Conservation (phyloP, 2,329 filamentous ascomycete species). For the Monosporascus cannonballus region DNA sequence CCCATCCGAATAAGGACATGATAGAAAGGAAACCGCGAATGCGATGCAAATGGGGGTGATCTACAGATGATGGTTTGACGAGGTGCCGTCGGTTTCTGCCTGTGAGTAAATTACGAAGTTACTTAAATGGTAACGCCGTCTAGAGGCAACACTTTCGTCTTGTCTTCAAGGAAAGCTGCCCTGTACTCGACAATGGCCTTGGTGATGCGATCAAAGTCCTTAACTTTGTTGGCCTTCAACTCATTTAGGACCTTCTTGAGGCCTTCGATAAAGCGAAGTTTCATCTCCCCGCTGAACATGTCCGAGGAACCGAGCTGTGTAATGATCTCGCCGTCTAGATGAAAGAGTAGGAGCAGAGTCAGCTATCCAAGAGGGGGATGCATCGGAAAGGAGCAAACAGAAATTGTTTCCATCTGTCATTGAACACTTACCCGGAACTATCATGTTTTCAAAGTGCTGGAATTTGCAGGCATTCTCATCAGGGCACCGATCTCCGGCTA, state of each 20-base stretch:
- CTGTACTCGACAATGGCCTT: conserved; percentile 62
- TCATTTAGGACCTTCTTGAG: conserved; percentile 55
- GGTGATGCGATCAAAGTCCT: conserved; percentile 62
- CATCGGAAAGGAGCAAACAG: conserved; percentile 23
- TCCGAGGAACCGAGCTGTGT: conserved; percentile 63
- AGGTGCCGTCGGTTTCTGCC: conserved; percentile 6
- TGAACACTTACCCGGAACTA: conserved; percentile 64
- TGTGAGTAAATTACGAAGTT: conserved; percentile 23
- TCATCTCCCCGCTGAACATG: conserved; percentile 55
- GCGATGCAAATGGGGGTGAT: conserved; percentile 7
- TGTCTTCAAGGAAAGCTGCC: conserved; percentile 57
- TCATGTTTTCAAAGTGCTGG: conserved; percentile 75
- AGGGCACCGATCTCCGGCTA: conserved; percentile 61
- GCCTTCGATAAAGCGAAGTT: conserved; percentile 55
- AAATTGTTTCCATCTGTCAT: conserved; percentile 12
- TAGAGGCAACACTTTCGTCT: conserved; percentile 55
- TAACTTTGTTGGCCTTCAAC: conserved; percentile 52
- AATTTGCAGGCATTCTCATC: conserved; percentile 66
- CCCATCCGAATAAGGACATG: conserved; percentile 2
- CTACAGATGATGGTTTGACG: conserved; percentile 16
- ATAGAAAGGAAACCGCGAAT: conserved; percentile 3
- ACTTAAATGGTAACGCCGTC: conserved; percentile 36
- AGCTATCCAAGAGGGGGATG: conserved; percentile 38
- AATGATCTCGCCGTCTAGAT: conserved; percentile 66
- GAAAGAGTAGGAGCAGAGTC: conserved; percentile 32